These are phyloP conservation scores for Ambrosiella cleistominuta DNA, from an alignment of 2,329 filamentous ascomycete species.

Conservation along the genomic window DNA sequence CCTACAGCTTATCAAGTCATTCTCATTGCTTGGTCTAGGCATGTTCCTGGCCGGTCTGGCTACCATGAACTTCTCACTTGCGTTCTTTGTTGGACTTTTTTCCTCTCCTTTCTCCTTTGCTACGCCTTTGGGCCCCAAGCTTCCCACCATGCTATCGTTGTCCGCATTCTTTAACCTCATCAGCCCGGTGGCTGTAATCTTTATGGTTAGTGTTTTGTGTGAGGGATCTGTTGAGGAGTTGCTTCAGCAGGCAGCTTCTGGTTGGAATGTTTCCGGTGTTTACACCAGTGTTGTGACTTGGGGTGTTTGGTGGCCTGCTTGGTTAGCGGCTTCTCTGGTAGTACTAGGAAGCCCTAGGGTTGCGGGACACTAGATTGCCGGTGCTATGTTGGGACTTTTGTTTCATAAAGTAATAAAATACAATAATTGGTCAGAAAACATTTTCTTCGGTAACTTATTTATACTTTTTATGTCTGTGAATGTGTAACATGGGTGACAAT, in stretches of 20 bases:
- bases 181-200: slow-evolving; percentile 42
- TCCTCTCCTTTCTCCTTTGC: slow-evolving; percentile 67
- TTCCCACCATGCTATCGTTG: slow-evolving; percentile 26
- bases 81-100: slow-evolving; percentile 67
- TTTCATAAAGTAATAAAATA: background rate
- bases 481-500: background rate
- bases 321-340: slow-evolving; percentile 48
- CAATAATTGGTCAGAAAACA: background rate
- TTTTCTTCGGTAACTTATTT: too few relatives aligned
- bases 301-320: slow-evolving; percentile 91
- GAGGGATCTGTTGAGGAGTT: slow-evolving; percentile 34
- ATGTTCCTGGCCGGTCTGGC: slow-evolving; percentile 84
- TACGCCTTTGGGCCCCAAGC: slow-evolving; percentile 24
- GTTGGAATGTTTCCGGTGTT: slow-evolving; percentile 77
- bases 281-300: slow-evolving; percentile 82
- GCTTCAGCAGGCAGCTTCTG: slow-evolving; percentile 59
- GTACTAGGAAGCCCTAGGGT: slow-evolving; percentile 21
- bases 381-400: background rate
- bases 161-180: slow-evolving; percentile 35
- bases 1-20: slow-evolving; percentile 65
- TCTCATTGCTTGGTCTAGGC: slow-evolving; percentile 81
- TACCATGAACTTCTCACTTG: slow-evolving; percentile 86
- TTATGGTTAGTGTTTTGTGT: slow-evolving; percentile 26
- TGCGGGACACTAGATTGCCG: background rate
- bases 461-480: background rate